phyloP scores from a whole-genome alignment of 352 stramenopile genomes.

The Pseudoperonospora humuli region DNA sequence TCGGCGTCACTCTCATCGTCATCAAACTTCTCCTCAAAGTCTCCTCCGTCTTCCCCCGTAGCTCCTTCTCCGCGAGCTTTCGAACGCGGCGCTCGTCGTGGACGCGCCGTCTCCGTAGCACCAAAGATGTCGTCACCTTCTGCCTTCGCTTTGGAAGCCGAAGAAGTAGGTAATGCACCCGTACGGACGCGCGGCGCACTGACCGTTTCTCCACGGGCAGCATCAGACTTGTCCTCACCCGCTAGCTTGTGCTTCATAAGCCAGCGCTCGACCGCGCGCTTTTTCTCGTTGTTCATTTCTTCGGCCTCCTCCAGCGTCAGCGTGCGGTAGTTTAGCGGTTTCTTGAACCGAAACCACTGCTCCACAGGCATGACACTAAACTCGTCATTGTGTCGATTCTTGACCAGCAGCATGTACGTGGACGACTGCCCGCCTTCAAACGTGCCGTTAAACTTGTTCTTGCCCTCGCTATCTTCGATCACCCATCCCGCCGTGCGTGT shows the following conservation, averaged over 20 bases:
- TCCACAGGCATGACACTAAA: slow-evolving; percentile 83
- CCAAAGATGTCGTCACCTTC: slow-evolving; percentile 66
- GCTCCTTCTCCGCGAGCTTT: slow-evolving; percentile 52
- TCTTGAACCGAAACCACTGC: slow-evolving; percentile 88
- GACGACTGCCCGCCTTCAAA: slow-evolving; percentile 78
- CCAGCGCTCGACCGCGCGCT: slow-evolving; percentile 80
- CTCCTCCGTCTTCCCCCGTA: slow-evolving; percentile 71
- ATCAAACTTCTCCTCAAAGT: slow-evolving; percentile 86
- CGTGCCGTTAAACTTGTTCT: slow-evolving; percentile 78
- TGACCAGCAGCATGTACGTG: slow-evolving; percentile 83
- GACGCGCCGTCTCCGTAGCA: slow-evolving; percentile 35
- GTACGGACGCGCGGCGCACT: slow-evolving; percentile 62
- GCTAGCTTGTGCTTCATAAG: slow-evolving; percentile 86
- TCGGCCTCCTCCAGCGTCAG: slow-evolving; percentile 80
- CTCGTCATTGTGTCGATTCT: slow-evolving; percentile 83
- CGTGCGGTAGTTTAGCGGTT: slow-evolving; percentile 77
- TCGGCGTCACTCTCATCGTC: slow-evolving; percentile 82
- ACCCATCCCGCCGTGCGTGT: slow-evolving; percentile 73
- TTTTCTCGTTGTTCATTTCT: slow-evolving; percentile 86
- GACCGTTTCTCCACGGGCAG: slow-evolving; percentile 40
- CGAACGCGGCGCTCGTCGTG: slow-evolving; percentile 37
- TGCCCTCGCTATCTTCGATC: slow-evolving; percentile 74
- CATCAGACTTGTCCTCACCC: slow-evolving; percentile 57
- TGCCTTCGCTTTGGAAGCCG: slow-evolving; percentile 21
- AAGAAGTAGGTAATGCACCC: slow-evolving; percentile 31